A percentile compares a stretch with the other conserved stretches of the same genome.
Conservation (phyloP, 2,329 filamentous ascomycete species). For the Chaetomiaceae sp. region DNA sequence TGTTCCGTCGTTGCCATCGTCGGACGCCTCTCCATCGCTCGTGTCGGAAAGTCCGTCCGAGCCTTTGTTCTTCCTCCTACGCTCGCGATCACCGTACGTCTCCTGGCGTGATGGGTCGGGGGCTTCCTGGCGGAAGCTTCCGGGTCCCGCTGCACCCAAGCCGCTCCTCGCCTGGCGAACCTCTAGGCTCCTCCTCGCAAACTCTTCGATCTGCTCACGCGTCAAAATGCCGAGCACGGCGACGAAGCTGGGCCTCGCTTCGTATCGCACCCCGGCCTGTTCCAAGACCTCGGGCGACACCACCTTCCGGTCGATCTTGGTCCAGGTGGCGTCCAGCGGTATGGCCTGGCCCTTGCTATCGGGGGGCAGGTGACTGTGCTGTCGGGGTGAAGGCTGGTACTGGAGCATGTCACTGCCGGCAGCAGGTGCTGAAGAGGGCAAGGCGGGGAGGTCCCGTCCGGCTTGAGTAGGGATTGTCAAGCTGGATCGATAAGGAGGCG, state of each 20-base stretch:
- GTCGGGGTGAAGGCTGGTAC: constrained; percentile 18
- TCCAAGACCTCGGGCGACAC: constrained; percentile 54
- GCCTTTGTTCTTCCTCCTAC: constrained; percentile 11
- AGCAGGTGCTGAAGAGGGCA: constrained; percentile 26
- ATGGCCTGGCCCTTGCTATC: constrained; percentile 54
- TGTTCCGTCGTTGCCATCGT: constrained; percentile 20
- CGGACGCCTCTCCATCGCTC: constrained; percentile 25
- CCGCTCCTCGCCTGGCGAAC: constrained; percentile 38
- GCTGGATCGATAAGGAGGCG: constrained; percentile 32
- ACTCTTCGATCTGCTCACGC: constrained; percentile 45
- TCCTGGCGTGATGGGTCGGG: constrained; percentile 8
- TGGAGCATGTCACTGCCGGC: constrained; percentile 18
- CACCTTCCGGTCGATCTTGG: constrained; percentile 47
- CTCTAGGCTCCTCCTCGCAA: constrained; percentile 43
- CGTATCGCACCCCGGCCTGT: constrained; percentile 51
- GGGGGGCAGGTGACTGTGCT: constrained; percentile 42
- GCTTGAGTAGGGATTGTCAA: constrained; percentile 21
- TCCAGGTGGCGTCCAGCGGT: constrained; percentile 52
- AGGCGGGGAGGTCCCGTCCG: constrained; percentile 19
- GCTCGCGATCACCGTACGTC: constrained; percentile 23
- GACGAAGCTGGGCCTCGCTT: constrained; percentile 54
- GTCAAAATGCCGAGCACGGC: constrained; percentile 52
- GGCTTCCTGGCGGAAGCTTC: constrained; percentile 9
- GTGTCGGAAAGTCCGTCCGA: constrained; percentile 21
- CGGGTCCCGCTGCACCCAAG: background rate